A percentile compares a stretch with the other conserved stretches of the same genome.
Conservation (phyloP, 179 eudicot genomes). For the Silene vulgaris region DNA sequence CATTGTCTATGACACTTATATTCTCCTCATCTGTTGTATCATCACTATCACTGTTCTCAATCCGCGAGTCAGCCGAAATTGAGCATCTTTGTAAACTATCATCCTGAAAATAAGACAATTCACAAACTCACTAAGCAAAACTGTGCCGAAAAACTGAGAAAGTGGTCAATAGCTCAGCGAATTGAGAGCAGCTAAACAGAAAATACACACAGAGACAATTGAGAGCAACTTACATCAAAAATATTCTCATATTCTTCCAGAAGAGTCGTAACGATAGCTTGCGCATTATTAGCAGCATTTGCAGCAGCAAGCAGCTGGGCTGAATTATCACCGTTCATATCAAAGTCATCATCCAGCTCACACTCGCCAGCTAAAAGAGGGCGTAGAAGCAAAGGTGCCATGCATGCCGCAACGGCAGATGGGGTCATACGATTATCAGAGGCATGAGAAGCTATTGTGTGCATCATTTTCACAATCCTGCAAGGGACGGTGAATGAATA, state of each 20-base stretch:
- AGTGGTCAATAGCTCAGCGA: background rate
- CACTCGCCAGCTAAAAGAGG: slow-evolving; percentile 99
- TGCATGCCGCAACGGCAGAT: slow-evolving; percentile 97
- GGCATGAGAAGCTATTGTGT: slow-evolving; percentile 63
- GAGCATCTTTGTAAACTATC: slow-evolving; percentile 84
- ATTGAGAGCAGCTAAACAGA: background rate
- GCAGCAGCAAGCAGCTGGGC: slow-evolving; percentile 99
- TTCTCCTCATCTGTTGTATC: slow-evolving; percentile 74
- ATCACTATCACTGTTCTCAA: slow-evolving; percentile 78
- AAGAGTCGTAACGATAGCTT: slow-evolving; percentile 75
- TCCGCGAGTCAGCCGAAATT: slow-evolving; percentile 85
- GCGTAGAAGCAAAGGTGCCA: slow-evolving; percentile 97
- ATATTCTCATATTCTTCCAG: slow-evolving; percentile 87
- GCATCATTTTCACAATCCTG: slow-evolving; percentile 97
- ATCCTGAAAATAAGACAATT: slow-evolving; percentile 48
- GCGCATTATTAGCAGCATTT: slow-evolving; percentile 96
- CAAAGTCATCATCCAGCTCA: slow-evolving; percentile 90
- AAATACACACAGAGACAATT: background rate
- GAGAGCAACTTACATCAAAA: slow-evolving; percentile 62
- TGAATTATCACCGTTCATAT: slow-evolving; percentile 74
- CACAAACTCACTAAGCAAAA: slow-evolving; percentile 11
- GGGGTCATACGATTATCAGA: slow-evolving; percentile 90
- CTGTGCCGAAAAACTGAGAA: background rate
- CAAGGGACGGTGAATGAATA: slow-evolving; percentile 18
- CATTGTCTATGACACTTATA: slow-evolving; percentile 51